Percentiles rank a stretch among this genome's conserved stretches.
Conservation (phyloP, 2,329 filamentous ascomycete genomes). For the Colletotrichum agaves region DNA sequence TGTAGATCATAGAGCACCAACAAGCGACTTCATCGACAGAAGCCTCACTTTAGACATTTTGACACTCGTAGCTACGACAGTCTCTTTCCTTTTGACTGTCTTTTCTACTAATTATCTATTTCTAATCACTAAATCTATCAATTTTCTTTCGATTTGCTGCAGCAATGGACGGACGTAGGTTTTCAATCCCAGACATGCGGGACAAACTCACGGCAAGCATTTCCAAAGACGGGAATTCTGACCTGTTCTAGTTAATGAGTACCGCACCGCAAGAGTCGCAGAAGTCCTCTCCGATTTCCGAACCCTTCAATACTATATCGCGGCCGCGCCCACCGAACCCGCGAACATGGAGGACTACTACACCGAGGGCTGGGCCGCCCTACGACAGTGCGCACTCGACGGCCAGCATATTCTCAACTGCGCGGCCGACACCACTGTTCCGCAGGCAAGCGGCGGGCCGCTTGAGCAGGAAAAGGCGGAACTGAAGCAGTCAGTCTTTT, state of each 20-base stretch:
- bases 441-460: conserved; percentile 61
- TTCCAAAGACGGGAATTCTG: not conserved
- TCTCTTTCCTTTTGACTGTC: not conserved
- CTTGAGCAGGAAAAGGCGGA: conserved; percentile 71
- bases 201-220: not conserved
- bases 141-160: not conserved
- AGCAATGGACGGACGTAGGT: conserved; percentile 39
- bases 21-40: conserved; percentile 9
- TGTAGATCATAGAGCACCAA: not conserved
- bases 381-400: conserved; percentile 71
- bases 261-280: conserved; percentile 68
- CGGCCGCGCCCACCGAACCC: conserved; percentile 65
- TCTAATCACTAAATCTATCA: not conserved
- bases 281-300: conserved; percentile 71
- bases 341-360: conserved; percentile 67
- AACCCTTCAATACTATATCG: conserved; percentile 71
- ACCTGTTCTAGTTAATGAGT: conserved; percentile 65
- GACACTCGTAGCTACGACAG: not conserved
- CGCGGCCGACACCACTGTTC: conserved; percentile 70
- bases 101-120: not conserved
- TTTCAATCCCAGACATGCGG: not conserved
- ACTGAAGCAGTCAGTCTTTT: conserved; percentile 65
- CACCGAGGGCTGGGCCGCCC: conserved; percentile 70
- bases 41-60: not conserved
- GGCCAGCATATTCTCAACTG: conserved; percentile 74